A percentile compares a stretch with the other conserved stretches of the same genome.
phyloP scores from a whole-genome alignment of 2,329 filamentous ascomycete genomes.

The Leptosphaerulina australis region DNA sequence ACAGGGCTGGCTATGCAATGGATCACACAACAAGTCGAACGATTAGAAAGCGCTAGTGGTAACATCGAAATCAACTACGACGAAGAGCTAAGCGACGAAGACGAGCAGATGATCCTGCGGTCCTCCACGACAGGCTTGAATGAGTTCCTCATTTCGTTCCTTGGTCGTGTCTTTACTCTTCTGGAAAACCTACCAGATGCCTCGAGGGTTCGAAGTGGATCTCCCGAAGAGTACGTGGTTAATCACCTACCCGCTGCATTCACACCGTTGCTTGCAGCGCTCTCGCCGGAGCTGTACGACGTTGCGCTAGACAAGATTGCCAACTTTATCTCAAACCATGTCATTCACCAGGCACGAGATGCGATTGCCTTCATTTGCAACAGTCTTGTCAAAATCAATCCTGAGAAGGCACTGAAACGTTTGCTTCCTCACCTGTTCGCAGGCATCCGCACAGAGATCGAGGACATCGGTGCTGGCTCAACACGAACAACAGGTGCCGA shows the following conservation, averaged over 20 bases:
- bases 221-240: slow-evolving; percentile 95
- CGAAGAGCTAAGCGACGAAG: slow-evolving; percentile 78
- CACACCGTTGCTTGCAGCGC: slow-evolving; percentile 83
- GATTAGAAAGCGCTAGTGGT: slow-evolving; percentile 87
- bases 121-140: slow-evolving; percentile 94
- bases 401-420: slow-evolving; percentile 87
- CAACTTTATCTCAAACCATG: slow-evolving; percentile 88
- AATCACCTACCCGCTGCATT: slow-evolving; percentile 93
- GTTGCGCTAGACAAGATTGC: slow-evolving; percentile 90
- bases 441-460: slow-evolving; percentile 94
- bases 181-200: slow-evolving; percentile 94
- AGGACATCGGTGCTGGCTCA: slow-evolving; percentile 93
- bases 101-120: slow-evolving; percentile 84
- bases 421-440: slow-evolving; percentile 89
- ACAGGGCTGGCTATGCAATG: slow-evolving; percentile 79
- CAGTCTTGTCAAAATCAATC: slow-evolving; percentile 92
- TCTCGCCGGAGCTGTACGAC: slow-evolving; percentile 93
- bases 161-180: slow-evolving; percentile 93
- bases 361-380: slow-evolving; percentile 99
- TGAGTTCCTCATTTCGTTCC: slow-evolving; percentile 87
- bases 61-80: slow-evolving; percentile 86
- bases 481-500: slow-evolving; percentile 92
- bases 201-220: slow-evolving; percentile 83
- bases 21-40: slow-evolving; percentile 92
- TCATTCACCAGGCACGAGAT: slow-evolving; percentile 94